Evolutionary conservation across 2,329 filamentous ascomycete genomes (phyloP).

Genomic region (Tolypocladium tropicale): DNA sequence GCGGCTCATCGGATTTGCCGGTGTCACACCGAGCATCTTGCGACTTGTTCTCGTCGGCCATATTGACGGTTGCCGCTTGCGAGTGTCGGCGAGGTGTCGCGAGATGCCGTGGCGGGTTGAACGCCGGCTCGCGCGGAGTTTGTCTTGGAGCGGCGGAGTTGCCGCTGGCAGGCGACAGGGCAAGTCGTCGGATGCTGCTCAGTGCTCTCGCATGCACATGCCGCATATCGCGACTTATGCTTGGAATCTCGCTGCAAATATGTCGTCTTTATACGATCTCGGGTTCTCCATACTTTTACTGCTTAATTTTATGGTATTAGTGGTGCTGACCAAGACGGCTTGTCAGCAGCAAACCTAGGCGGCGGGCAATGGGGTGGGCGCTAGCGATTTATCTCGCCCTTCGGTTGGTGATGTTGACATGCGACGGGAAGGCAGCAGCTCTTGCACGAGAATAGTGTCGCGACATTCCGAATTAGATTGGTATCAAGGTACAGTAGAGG

Average conservation of each 20-base stretch:
- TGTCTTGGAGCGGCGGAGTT: not conserved
- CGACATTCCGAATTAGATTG: no score
- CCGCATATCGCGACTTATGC: not conserved
- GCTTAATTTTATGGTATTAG: not conserved
- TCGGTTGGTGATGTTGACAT: no score
- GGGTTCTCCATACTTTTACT: no score
- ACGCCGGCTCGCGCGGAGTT: not conserved
- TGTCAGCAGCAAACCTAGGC: not conserved
- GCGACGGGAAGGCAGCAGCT: no score
- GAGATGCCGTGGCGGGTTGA: not conserved
- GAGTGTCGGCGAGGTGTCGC: not conserved
- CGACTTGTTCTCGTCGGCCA: not conserved
- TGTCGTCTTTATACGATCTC: not conserved
- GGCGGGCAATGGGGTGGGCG: not conserved
- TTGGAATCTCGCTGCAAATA: not conserved
- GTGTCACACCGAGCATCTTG: not conserved
- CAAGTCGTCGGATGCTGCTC: not conserved
- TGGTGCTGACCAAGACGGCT: not conserved
- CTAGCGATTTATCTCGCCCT: no score
- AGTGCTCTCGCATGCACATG: not conserved
- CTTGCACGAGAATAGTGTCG: no score
- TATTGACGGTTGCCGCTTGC: not conserved
- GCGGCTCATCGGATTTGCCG: slow-evolving; percentile 9
- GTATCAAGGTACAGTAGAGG: no score
- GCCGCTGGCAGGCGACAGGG: not conserved